These are phyloP conservation scores for Coriolopsis trogii DNA, from an alignment of 1,284 basidiomycete species.

Conservation along the genomic window DNA sequence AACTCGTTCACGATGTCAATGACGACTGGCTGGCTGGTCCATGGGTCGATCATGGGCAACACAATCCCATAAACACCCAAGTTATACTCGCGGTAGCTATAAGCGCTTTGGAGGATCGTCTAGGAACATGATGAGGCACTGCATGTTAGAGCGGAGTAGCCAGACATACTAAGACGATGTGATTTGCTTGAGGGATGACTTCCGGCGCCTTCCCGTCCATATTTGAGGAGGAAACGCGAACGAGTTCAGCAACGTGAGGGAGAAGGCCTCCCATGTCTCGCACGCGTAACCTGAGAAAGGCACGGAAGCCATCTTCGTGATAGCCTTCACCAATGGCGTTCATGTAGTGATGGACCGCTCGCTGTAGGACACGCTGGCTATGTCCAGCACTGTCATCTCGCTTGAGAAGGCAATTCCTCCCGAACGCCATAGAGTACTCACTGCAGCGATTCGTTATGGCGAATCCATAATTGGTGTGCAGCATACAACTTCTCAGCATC, in stretches of 20 bases:
- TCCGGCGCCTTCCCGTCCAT: conserved; percentile 43
- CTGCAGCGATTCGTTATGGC: conserved; percentile 76
- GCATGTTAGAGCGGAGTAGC: background rate
- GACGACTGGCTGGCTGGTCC: conserved; percentile 76
- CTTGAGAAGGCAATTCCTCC: too few relatives aligned
- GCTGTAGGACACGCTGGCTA: conserved; percentile 60
- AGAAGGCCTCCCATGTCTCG: conserved; percentile 60
- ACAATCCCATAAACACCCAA: conserved; percentile 77
- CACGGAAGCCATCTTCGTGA: conserved; percentile 79
- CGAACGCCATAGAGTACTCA: conserved; percentile 45
- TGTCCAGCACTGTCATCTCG: conserved; percentile 42
- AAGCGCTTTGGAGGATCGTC: conserved; percentile 74
- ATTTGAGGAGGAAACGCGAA: conserved; percentile 43
- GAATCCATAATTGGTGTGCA: conserved; percentile 82
- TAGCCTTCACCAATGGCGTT: conserved; percentile 51
- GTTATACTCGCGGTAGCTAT: conserved; percentile 75
- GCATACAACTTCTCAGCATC: conserved; percentile 91
- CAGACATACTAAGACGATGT: conserved; percentile 64
- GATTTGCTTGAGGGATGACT: conserved; percentile 71
- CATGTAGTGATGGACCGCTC: conserved; percentile 71
- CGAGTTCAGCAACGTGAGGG: conserved; percentile 53
- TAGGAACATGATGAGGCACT: conserved; percentile 32
- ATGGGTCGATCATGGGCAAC: conserved; percentile 74
- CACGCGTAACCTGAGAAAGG: conserved; percentile 83
- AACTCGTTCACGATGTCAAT: conserved; percentile 75